Evolutionary conservation across 176 grass and related monocot species (phyloP).

Genomic region (Cocos nucifera): DNA sequence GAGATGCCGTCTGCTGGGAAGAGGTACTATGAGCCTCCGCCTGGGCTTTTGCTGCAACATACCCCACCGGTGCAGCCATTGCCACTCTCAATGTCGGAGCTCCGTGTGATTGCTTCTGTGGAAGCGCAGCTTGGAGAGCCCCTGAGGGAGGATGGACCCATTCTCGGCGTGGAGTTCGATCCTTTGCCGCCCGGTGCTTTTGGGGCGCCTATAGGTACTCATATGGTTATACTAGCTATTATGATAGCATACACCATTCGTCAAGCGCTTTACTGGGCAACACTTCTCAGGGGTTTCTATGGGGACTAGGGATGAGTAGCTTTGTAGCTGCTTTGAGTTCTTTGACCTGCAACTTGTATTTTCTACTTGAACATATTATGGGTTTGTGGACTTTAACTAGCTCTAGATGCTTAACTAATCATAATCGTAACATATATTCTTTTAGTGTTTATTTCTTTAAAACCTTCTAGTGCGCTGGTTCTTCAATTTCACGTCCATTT

Average conservation of each 20-base stretch:
- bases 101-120: slow-evolving; percentile 36
- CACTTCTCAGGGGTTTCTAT: no score
- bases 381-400: no score
- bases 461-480: no score
- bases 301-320: no score
- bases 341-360: no score
- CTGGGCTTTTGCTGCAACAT: slow-evolving; percentile 19
- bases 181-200: slow-evolving; percentile 85
- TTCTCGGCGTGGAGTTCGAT: slow-evolving; percentile 74
- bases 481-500: no score
- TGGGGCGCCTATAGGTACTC: slow-evolving; percentile 73
- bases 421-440: no score
- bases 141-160: slow-evolving; percentile 72
- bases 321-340: no score
- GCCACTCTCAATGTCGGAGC: slow-evolving; percentile 33
- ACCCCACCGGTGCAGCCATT: slow-evolving; percentile 14
- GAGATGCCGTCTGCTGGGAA: slow-evolving; percentile 26
- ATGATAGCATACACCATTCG: not conserved
- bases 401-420: no score
- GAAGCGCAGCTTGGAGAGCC: slow-evolving; percentile 59
- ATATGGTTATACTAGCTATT: not conserved
- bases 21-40: slow-evolving; percentile 50
- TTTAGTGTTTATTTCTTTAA: no score
- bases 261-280: no score
- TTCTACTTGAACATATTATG: no score